These are phyloP conservation scores for Ophiostoma triangulosporum DNA, from an alignment of 2,329 filamentous ascomycete genomes.

Conservation along the genomic window DNA sequence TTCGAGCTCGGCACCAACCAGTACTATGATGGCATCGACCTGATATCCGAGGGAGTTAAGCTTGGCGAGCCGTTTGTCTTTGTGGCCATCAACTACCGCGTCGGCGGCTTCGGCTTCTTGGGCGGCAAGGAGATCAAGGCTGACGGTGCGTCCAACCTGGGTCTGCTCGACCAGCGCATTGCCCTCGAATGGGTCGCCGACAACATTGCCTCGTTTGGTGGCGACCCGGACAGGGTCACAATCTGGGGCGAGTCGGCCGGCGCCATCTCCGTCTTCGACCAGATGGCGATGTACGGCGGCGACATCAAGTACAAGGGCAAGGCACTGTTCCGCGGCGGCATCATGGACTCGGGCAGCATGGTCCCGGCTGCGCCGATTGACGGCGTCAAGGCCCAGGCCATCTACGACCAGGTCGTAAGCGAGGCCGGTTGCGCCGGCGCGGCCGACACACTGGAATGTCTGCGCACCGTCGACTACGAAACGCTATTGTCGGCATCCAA, in stretches of 20 bases:
- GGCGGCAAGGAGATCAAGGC: conserved; percentile 52
- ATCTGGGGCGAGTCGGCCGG: conserved; percentile 68
- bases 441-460: conserved; percentile 47
- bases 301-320: conserved; percentile 62
- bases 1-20: conserved; percentile 40
- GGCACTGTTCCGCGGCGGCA: conserved; percentile 59
- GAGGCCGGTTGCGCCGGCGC: conserved; percentile 47
- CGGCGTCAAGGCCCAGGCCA: conserved; percentile 47
- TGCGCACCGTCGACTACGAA: conserved; percentile 47
- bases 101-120: conserved; percentile 63
- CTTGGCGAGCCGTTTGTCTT: conserved; percentile 55
- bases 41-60: conserved; percentile 31
- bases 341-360: conserved; percentile 62
- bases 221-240: conserved; percentile 62
- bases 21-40: conserved; percentile 38
- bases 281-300: conserved; percentile 58
- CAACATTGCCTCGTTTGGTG: conserved; percentile 65
- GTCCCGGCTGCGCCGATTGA: conserved; percentile 51
- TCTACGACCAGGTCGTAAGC: conserved; percentile 49
- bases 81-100: conserved; percentile 66
- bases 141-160: conserved; percentile 55
- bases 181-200: conserved; percentile 65
- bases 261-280: conserved; percentile 60
- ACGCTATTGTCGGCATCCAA: conserved; percentile 52
- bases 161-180: conserved; percentile 58